Percentiles rank a stretch among this genome's conserved stretches.
phyloP scores from a whole-genome alignment of 768 basidiomycete genomes.

The Lentinula boryana region DNA sequence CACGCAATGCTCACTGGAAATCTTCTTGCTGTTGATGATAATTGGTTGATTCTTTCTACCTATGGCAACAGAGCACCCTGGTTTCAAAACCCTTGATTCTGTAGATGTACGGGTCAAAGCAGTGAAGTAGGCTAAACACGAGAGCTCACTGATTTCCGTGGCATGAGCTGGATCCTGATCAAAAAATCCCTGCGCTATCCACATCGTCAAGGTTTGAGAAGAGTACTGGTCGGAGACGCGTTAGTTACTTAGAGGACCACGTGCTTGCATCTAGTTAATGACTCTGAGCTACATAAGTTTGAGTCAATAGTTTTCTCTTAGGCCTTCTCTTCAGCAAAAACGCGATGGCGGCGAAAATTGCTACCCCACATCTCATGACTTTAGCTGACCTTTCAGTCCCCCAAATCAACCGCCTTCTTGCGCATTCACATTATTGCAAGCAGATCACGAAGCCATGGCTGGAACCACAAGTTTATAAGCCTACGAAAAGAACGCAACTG shows the following conservation, averaged over 20 bases:
- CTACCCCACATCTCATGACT: constrained; percentile 73
- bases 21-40: constrained; percentile 50
- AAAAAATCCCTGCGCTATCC: neutral
- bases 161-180: neutral
- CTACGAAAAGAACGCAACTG: constrained; percentile 25
- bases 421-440: constrained; percentile 62
- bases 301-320: neutral
- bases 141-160: neutral
- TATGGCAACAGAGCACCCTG: constrained; percentile 44
- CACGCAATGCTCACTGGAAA: constrained; percentile 57
- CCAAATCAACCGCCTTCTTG: constrained; percentile 65
- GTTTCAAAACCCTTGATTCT: constrained; percentile 53
- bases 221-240: neutral
- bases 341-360: neutral
- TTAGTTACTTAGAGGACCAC: neutral
- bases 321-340: neutral
- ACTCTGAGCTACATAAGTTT: neutral
- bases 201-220: neutral
- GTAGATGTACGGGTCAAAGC: neutral
- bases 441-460: constrained; percentile 63
- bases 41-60: constrained; percentile 55
- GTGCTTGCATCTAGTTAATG: neutral
- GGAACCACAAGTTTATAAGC: constrained; percentile 35
- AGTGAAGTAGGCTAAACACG: neutral
- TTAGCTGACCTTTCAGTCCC: constrained; percentile 79